phyloP scores from a whole-genome alignment of 2,329 filamentous ascomycete species.

The Diaporthe capsici region DNA sequence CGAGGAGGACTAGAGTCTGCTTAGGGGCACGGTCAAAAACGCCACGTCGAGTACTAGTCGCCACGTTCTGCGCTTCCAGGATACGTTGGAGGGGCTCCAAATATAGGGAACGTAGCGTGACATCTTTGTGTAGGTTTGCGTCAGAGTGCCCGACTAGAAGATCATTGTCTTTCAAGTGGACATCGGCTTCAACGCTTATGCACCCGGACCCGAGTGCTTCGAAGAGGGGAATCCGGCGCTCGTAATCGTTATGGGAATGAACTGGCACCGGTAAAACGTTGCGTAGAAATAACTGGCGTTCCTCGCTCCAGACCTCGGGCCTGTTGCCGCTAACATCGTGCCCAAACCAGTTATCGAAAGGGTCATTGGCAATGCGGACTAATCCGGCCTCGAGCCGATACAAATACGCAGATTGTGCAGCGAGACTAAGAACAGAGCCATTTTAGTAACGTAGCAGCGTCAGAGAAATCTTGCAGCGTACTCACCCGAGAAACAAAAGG shows the following conservation, averaged over 20 bases:
- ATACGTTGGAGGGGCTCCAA: constrained; percentile 9
- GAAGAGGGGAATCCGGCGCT: constrained; percentile 23
- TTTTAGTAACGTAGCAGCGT: constrained; percentile 9
- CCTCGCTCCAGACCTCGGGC: constrained; percentile 6
- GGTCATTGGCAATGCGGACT: constrained; percentile 7
- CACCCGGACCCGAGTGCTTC: constrained; percentile 25
- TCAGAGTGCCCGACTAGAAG: constrained; percentile 15
- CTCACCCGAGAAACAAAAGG: constrained; percentile 17
- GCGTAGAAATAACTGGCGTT: constrained; percentile 24
- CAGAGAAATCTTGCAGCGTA: background rate
- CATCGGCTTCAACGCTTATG: constrained; percentile 31
- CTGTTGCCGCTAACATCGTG: background rate
- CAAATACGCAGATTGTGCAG: constrained; percentile 16
- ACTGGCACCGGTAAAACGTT: constrained; percentile 18
- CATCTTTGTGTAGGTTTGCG: constrained; percentile 4
- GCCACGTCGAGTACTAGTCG: constrained; percentile 6
- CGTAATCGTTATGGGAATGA: constrained; percentile 24
- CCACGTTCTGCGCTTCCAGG: constrained; percentile 6
- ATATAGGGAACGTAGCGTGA: constrained; percentile 20
- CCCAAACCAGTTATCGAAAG: constrained; percentile 18
- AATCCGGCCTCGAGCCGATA: constrained; percentile 17
- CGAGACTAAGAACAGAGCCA: background rate
- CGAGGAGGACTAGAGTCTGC: constrained; percentile 25
- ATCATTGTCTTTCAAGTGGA: constrained; percentile 24
- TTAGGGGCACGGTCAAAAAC: background rate